Evolutionary conservation across 2,329 filamentous ascomycete genomes (phyloP).

Genomic region (Exophiala sp.): DNA sequence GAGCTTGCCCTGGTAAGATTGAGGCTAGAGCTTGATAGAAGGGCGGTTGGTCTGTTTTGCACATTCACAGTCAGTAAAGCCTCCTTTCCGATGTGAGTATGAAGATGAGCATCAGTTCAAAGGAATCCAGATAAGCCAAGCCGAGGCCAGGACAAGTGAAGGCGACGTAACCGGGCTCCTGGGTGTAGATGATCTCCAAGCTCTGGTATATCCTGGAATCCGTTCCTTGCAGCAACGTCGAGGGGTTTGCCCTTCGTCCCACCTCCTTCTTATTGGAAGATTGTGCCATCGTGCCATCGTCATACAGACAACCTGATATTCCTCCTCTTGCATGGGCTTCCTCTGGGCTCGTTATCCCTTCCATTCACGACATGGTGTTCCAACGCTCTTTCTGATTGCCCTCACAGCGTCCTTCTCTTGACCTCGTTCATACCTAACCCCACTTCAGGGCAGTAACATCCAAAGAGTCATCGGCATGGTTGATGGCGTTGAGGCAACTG

Average conservation of each 20-base stretch:
- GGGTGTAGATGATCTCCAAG: not conserved
- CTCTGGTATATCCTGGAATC: not conserved
- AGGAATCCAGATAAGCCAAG: not conserved
- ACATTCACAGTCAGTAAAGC: constrained; percentile 12
- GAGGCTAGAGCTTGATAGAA: constrained; percentile 5
- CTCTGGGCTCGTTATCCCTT: no score
- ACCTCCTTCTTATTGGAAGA: constrained; percentile 5
- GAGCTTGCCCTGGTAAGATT: constrained; percentile 6
- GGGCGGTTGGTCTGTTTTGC: constrained; percentile 11
- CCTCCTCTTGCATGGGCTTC: no score
- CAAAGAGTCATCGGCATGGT: not conserved
- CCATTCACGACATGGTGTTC: no score
- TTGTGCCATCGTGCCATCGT: no score
- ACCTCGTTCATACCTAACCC: no score
- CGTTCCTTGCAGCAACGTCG: constrained; percentile 9
- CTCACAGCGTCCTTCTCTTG: no score
- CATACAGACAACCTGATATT: no score
- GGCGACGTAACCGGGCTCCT: not conserved
- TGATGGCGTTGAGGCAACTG: not conserved
- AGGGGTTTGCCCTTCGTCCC: not conserved
- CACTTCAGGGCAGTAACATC: not conserved
- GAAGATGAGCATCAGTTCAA: not conserved
- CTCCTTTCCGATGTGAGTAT: not conserved
- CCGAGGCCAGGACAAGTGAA: not conserved
- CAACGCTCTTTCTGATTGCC: no score